Conservation (phyloP, 2,329 filamentous ascomycete genomes). For the Celoporthe dispersa region DNA sequence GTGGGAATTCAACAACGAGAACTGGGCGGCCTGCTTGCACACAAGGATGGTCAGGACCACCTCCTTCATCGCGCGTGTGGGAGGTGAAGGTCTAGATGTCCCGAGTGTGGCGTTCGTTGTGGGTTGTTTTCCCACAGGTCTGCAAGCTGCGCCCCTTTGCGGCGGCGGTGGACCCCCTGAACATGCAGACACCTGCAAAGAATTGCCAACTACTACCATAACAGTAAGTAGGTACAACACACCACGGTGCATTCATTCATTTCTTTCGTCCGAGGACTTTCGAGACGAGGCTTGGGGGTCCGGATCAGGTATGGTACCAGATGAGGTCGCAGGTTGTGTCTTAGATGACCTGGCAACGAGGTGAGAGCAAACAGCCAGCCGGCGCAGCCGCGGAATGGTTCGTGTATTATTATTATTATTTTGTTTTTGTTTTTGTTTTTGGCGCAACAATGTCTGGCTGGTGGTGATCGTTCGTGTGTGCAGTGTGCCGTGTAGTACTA, state of each 20-base stretch:
- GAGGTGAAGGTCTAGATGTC: neutral
- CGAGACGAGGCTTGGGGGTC: neutral
- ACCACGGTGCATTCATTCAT: neutral
- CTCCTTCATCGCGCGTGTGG: neutral
- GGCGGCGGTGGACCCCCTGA: neutral
- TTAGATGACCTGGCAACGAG: neutral
- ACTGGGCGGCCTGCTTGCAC: neutral
- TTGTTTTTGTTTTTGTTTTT: no score
- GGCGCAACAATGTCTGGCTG: neutral
- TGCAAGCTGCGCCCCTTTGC: neutral
- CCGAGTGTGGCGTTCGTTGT: neutral
- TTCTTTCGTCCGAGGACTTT: neutral
- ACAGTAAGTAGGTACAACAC: neutral
- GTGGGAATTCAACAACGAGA: neutral
- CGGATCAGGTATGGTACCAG: neutral
- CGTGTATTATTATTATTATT: no score
- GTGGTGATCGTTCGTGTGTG: no score
- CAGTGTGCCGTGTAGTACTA: neutral
- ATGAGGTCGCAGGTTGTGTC: neutral
- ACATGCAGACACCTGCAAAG: neutral
- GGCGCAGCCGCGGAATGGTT: no score
- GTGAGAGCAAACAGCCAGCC: neutral
- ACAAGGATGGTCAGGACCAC: neutral
- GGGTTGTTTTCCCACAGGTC: neutral
- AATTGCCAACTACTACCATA: no score